Conservation (phyloP, 192 early-diverging fungal species). For the Rhizoclosmatium globosum region DNA sequence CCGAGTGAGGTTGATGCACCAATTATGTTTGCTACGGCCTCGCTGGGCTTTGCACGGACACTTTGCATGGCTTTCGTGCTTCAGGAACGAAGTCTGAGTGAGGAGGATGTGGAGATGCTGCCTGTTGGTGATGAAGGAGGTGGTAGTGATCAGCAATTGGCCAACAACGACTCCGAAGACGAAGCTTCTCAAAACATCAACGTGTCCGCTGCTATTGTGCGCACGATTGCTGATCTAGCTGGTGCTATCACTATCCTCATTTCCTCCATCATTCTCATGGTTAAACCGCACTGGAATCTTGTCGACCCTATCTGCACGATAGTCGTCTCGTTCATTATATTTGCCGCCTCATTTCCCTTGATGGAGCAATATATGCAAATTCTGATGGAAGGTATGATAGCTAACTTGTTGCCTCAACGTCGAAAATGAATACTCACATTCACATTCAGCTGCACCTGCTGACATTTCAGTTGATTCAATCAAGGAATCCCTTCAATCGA, state of each 20-base stretch:
- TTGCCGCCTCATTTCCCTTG: constrained; percentile 69
- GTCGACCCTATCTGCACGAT: constrained; percentile 82
- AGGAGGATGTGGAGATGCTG: neutral
- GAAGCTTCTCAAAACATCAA: constrained; percentile 36
- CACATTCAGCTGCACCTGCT: neutral
- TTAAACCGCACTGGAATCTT: constrained; percentile 59
- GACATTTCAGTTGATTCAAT: constrained; percentile 4
- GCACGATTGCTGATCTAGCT: constrained; percentile 79
- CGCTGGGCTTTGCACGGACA: constrained; percentile 73
- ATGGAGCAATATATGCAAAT: constrained; percentile 66
- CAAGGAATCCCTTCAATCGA: neutral
- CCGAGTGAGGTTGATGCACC: constrained; percentile 69
- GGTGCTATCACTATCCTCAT: constrained; percentile 78
- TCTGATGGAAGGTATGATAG: constrained; percentile 66
- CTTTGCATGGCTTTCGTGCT: constrained; percentile 53
- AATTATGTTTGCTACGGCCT: constrained; percentile 72
- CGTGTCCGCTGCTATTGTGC: constrained; percentile 71
- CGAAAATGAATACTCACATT: neutral
- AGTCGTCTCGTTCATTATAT: constrained; percentile 75
- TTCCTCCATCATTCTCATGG: constrained; percentile 65
- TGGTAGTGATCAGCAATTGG: neutral
- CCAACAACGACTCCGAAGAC: neutral
- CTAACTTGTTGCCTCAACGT: neutral
- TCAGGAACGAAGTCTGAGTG: neutral
- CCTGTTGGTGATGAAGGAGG: neutral